These are phyloP conservation scores for Dendrocalamus sinicus DNA, from an alignment of 176 grass and related monocot species.

Conservation along the genomic window DNA sequence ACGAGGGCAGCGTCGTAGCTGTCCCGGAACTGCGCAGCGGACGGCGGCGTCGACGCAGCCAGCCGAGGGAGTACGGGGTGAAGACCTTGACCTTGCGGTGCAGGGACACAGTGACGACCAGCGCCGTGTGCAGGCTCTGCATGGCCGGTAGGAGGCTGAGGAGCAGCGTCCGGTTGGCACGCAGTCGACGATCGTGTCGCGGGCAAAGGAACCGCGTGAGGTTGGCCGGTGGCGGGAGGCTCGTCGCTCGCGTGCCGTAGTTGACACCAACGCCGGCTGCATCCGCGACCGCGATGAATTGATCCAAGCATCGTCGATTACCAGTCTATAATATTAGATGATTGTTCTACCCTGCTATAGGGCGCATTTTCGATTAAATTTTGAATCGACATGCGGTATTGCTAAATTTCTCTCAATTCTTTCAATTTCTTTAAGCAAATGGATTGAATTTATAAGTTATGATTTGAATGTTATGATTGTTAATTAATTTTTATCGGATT, in stretches of 20 bases:
- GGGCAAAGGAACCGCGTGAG: constrained; percentile 68
- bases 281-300: constrained; percentile 12
- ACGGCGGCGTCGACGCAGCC: too few species aligned
- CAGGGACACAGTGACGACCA: constrained; percentile 35
- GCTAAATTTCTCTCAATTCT: too few species aligned
- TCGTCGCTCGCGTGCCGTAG: constrained; percentile 65
- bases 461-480: too few species aligned
- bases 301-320: neutral
- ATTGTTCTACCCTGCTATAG: neutral
- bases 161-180: constrained; percentile 63
- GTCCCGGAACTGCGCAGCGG: too few species aligned
- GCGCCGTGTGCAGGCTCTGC: constrained; percentile 27
- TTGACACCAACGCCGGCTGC: constrained; percentile 65
- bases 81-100: too few species aligned
- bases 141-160: neutral
- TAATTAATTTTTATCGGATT: too few species aligned
- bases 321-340: neutral
- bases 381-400: too few species aligned
- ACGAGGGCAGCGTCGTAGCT: too few species aligned
- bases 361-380: neutral
- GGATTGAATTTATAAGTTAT: too few species aligned
- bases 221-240: constrained; percentile 58
- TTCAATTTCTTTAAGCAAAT: too few species aligned
- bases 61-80: too few species aligned
- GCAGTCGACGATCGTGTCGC: constrained; percentile 68